Evolutionary conservation across 2,329 filamentous ascomycete species (phyloP).

Genomic region (Tolypocladium pustulatum): DNA sequence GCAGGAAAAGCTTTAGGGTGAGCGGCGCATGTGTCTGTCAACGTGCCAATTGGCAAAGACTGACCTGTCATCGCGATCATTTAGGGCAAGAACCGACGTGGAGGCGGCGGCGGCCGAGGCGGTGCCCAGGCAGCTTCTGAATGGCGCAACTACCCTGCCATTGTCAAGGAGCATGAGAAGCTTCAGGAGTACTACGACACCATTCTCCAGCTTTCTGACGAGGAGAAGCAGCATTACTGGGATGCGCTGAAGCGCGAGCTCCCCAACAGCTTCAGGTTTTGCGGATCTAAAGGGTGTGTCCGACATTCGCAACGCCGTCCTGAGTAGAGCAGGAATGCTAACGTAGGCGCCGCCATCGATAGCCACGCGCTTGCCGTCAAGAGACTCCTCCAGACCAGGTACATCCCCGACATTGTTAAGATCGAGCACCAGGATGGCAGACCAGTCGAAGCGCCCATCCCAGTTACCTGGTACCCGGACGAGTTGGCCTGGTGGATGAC

Average conservation of each 20-base stretch:
- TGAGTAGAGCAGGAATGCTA: not conserved
- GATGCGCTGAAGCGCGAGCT: slow-evolving; percentile 69
- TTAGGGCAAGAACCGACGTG: slow-evolving; percentile 26
- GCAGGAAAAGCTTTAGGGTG: slow-evolving; percentile 23
- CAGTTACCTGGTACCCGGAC: slow-evolving; percentile 89
- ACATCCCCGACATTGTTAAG: slow-evolving; percentile 80
- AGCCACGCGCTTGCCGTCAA: slow-evolving; percentile 90
- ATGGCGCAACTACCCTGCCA: slow-evolving; percentile 25
- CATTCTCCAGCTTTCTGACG: slow-evolving; percentile 63
- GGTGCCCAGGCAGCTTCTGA: slow-evolving; percentile 11
- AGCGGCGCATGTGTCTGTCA: slow-evolving; percentile 1
- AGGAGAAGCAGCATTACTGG: slow-evolving; percentile 79
- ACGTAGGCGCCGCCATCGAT: slow-evolving; percentile 7
- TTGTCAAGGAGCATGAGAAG: slow-evolving; percentile 71
- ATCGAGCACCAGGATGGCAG: slow-evolving; percentile 77
- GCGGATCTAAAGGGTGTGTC: slow-evolving; percentile 76
- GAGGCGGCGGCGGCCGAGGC: slow-evolving; percentile 23
- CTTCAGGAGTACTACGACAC: slow-evolving; percentile 82
- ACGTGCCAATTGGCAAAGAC: not conserved
- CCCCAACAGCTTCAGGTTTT: slow-evolving; percentile 96
- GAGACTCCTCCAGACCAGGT: slow-evolving; percentile 75
- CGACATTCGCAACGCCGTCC: not conserved
- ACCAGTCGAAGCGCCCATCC: slow-evolving; percentile 68
- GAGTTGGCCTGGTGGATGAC: slow-evolving; percentile 96
- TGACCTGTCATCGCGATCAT: slow-evolving; percentile 6